Evolutionary conservation across 2,329 filamentous ascomycete species (phyloP), one percentile per base, ranked within the genome.

Genomic region (Hymenotorrendiella dingleyae): DNA sequence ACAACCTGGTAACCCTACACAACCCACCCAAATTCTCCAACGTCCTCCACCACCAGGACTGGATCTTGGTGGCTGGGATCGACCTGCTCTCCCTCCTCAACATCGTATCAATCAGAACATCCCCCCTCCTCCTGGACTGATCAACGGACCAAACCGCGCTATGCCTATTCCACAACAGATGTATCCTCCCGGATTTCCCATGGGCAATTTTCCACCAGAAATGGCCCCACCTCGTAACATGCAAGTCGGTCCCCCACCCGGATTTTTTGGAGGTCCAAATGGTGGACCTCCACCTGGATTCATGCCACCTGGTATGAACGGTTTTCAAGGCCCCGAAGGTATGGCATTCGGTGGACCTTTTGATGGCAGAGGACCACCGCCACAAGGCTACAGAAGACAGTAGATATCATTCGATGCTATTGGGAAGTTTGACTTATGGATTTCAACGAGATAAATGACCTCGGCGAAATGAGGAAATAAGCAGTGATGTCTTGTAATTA

Each of bases 1-100:
- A 40, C 50, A 53, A 26, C n/a, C 43, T 27, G 49, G 47, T 19
- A 53, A 55, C 34, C 67, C 66, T 20, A 70, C 69, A 44, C 74
- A 77, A 50, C 77, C 76, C 4, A 80, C 77, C 4, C 78, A 82
- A 57, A 82, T 83, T 40, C 62, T 83, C 17, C 78, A 82, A 61
- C 74, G 78, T 5, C 77, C 76, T n/a, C 73, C 71, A 11, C 74
- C 71, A 14, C 76, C 76, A 2, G 78, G 79, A 6, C 63, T 83
- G 29, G 78, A 70, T 34, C 73, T 82, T 64, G 74, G 72, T 14
- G n/a, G n/a, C n/a, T 59, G 57, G 57, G 56, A 56, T 14, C 56
- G 55, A 36, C 50, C 52, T 34, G 36, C 48, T n/a, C 40, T 56
- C 21, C 74, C 71, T 14, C 71, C 64, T 45, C 60, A 32, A 57